Evolutionary conservation across 306 rosid species (phyloP).

Genomic region (Rubus idaeus): DNA sequence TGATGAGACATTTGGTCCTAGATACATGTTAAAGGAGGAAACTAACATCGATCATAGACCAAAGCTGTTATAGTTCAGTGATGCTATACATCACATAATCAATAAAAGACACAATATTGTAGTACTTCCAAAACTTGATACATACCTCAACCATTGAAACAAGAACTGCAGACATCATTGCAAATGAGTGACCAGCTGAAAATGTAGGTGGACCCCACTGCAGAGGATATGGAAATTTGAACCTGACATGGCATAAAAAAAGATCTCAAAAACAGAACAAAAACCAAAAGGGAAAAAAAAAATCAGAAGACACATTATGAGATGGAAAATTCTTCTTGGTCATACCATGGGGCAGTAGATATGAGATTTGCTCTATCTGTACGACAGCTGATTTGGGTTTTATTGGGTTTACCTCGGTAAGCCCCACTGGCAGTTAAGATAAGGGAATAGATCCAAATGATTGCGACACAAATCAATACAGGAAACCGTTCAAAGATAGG

Average conservation of each 20-base stretch:
- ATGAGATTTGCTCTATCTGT: slow-evolving; percentile 85
- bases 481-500: slow-evolving; percentile 95
- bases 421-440: slow-evolving; percentile 94
- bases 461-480: slow-evolving; percentile 71
- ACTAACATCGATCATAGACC: background rate
- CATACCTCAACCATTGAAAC: slow-evolving; percentile 98
- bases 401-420: slow-evolving; percentile 45
- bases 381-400: slow-evolving; percentile 75
- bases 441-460: slow-evolving; percentile 86
- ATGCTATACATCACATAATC: background rate
- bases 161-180: slow-evolving; percentile 91
- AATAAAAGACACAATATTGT: background rate
- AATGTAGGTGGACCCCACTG: slow-evolving; percentile 99
- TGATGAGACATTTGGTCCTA: background rate
- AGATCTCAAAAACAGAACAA: slow-evolving; percentile 21
- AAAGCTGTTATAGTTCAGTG: background rate
- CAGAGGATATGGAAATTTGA: slow-evolving; percentile 92
- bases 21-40: slow-evolving; percentile 18
- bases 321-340: slow-evolving; percentile 17
- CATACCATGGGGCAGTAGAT: slow-evolving; percentile 88
- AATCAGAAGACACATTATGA: slow-evolving; percentile 4
- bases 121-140: background rate
- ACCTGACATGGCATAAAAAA: slow-evolving; percentile 47
- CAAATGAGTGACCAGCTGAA: slow-evolving; percentile 96
- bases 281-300: background rate